phyloP scores from a whole-genome alignment of 352 stramenopile species.

The Pythium brachiatum region DNA sequence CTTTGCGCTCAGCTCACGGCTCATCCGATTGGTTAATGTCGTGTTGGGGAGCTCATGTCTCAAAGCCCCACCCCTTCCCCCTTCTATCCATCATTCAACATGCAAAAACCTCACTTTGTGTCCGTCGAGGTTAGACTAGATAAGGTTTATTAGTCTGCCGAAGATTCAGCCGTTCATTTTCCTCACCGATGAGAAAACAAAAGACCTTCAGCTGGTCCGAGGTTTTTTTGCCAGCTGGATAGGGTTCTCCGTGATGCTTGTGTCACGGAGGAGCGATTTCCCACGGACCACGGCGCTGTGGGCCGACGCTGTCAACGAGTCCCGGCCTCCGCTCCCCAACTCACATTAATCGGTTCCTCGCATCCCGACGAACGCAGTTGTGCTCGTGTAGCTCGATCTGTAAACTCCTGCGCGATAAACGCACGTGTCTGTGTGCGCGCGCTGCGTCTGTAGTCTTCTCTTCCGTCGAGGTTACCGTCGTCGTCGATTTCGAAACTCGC shows the following conservation, averaged over 20 bases:
- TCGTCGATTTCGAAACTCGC: not conserved
- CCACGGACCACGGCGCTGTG: not conserved
- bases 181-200: no score
- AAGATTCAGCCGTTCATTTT: no score
- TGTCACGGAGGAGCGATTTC: not conserved
- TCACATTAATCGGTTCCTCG: constrained; percentile 26
- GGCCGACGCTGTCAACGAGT: not conserved
- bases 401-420: not conserved
- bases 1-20: not conserved
- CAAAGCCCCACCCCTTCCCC: not conserved
- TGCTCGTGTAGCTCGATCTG: not conserved
- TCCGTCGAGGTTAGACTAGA: no score
- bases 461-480: not conserved
- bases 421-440: not conserved
- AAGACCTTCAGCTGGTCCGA: not conserved
- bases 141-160: no score
- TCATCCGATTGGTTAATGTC: not conserved
- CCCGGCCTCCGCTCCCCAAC: constrained; percentile 6
- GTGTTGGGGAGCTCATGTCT: not conserved
- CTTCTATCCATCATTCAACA: not conserved
- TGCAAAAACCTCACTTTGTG: not conserved
- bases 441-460: no score
- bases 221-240: constrained; percentile 5
- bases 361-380: not conserved
- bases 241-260: not conserved